A percentile compares a stretch with the other conserved stretches of the same genome.
These are phyloP conservation scores for Lentinula detonsa DNA, from an alignment of 768 basidiomycete species.

Conservation along the genomic window DNA sequence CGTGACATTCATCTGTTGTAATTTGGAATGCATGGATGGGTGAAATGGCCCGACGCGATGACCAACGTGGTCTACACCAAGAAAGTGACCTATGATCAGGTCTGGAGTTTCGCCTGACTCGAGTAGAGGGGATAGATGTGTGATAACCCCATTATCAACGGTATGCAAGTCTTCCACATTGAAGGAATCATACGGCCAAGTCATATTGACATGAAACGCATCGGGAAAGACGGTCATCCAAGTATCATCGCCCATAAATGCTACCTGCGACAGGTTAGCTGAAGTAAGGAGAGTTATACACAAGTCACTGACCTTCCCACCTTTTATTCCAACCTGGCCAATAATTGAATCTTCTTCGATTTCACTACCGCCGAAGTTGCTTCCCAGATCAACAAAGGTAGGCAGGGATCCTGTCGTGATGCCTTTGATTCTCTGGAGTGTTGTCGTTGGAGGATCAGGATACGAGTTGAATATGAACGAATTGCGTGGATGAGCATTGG, in stretches of 20 bases:
- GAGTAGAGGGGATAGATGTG: conserved; percentile 78
- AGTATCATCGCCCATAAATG: conserved; percentile 96
- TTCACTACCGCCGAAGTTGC: conserved; percentile 83
- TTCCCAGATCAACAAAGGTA: conserved; percentile 92
- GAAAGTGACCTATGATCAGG: conserved; percentile 85
- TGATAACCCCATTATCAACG: conserved; percentile 87
- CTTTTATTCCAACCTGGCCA: conserved; percentile 56
- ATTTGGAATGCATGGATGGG: conserved; percentile 77
- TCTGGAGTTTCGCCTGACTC: conserved; percentile 46
- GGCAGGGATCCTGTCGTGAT: conserved; percentile 93
- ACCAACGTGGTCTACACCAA: conserved; percentile 96
- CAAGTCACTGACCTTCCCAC: conserved; percentile 47
- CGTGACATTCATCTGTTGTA: conserved; percentile 83
- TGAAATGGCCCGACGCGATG: conserved; percentile 92
- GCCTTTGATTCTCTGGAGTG: conserved; percentile 91
- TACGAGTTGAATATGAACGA: conserved; percentile 88
- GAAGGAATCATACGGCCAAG: conserved; percentile 91
- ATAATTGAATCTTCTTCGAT: conserved; percentile 88
- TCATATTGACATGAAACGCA: conserved; percentile 64
- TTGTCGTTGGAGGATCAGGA: conserved; percentile 93
- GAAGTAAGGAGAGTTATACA: background rate
- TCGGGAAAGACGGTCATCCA: conserved; percentile 89
- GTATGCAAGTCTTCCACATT: conserved; percentile 98
- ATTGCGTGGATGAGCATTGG: conserved; percentile 51
- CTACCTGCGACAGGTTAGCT: conserved; percentile 39